Base-by-base conservation (phyloP, 495 filamentous ascomycete genomes). In the Hypoxylon fragiforme region DNA sequence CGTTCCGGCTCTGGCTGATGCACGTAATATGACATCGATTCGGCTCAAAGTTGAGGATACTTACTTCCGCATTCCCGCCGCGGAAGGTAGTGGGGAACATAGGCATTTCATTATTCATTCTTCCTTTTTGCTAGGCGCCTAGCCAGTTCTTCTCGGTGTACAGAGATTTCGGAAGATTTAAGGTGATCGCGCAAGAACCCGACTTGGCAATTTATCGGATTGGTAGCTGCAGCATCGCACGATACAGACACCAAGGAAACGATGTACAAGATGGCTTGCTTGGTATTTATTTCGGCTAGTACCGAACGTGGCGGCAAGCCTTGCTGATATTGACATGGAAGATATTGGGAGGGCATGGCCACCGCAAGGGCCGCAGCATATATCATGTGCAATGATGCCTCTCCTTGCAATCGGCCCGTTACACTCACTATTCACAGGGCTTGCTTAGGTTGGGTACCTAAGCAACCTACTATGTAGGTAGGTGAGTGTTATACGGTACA, bases 281-380 rank as follows among this genome's bases (percentile, higher is more conserved):
- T 19, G n/a, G 18, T 24, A 16, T n/a, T 39, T 16, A 21, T 41
- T 37, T 51, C 57, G 51, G 47, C 7, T 52, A 30, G 36, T 35
- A 13, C 51, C 51, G 57, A 56, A 42, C 31, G 52, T 56, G 47
- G 44, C 52, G 48, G 38, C 36, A 52, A 48, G 46, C 58, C 52
- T 43, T 62, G 31, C 40, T 53, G 45, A 60, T 57, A 56, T 52
- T 48, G 21, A 18, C 3, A 7, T n/a, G 31, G 11, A 34, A 12
- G 31, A 3, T n/a, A n/a, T 2, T n/a, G 31, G 19, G n/a, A 8
- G 20, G 24, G 16, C 26, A 18, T 26, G 39, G 44, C 26, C 39
- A 22, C 45, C 4, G 9, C 4, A 24, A 6, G 11, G 47, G 38
- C 15, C 50, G 47, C 42, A 56, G 36, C 7, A 52, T n/a, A 44